Conservation (phyloP, 768 basidiomycete genomes). For the Mycena vulgaris region DNA sequence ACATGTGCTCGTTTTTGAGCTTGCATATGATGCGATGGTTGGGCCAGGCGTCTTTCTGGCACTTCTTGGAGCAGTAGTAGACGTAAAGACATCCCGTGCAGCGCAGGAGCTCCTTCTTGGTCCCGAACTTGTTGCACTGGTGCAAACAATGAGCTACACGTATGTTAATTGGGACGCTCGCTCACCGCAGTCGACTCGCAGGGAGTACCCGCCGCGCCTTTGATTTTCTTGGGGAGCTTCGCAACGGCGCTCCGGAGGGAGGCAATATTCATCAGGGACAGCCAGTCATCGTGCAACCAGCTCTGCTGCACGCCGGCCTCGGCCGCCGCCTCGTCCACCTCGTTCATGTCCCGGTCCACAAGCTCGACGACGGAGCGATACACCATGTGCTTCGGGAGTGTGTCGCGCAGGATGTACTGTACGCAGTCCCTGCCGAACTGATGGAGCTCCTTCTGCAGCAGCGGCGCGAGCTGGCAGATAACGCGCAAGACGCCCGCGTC, state of each 20-base stretch:
- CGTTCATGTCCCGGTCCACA: constrained; percentile 22
- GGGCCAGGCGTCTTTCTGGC: constrained; percentile 30
- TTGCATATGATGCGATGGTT: constrained; percentile 24
- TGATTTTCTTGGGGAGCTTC: constrained; percentile 16
- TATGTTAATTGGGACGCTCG: neutral
- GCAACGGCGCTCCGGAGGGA: constrained; percentile 9
- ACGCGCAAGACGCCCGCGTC: constrained; percentile 22
- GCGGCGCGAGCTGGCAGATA: constrained; percentile 9
- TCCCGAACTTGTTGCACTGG: constrained; percentile 14
- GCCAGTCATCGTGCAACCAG: constrained; percentile 23
- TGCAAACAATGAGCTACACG: neutral
- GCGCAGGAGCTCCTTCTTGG: constrained; percentile 11
- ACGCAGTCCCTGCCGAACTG: neutral
- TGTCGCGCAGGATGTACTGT: constrained; percentile 18
- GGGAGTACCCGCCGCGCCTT: neutral
- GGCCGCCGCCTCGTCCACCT: neutral
- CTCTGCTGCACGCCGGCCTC: constrained; percentile 7
- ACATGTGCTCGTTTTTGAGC: neutral
- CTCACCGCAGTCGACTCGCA: constrained; percentile 25
- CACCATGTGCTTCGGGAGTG: constrained; percentile 26
- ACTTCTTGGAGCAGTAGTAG: constrained; percentile 33
- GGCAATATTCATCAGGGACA: constrained; percentile 6
- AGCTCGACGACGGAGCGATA: constrained; percentile 26
- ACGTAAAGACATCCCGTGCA: constrained; percentile 24
- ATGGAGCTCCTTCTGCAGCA: constrained; percentile 12